Evolutionary conservation across 805 yeast species (phyloP), one percentile per base, ranked within the genome.

Genomic region (Middelhovenomyces tepae): DNA sequence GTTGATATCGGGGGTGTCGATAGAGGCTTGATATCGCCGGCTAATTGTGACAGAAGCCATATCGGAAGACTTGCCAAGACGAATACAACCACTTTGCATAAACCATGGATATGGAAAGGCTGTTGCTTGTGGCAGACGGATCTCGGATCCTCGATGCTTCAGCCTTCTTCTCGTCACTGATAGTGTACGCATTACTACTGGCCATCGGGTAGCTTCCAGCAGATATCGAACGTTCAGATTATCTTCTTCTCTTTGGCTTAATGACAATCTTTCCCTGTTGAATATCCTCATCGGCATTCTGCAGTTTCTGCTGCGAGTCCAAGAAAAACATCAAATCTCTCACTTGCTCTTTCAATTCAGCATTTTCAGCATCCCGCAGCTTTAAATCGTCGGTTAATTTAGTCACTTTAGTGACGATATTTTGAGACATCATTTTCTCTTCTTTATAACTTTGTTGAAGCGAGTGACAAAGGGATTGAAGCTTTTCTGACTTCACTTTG

Each of bases 251-350:
- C 15, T 23, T 32, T 16, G 23, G 14, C 20, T 17, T 17, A 22
- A 45, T 42, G 10, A 41, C 37, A 2, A 47, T 37, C 7, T 46
- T 71, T 0, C 94, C 94, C 41, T 84, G 78, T 44, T 63, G 73
- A 10, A 79, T 78, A 22, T 78, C 89, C 8, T 78, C 79, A 3
- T 75, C 68, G 15, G 83, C 81, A 47, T 74, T 71, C 46, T 75
- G 72, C 47, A 84, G 70, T 56, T 78, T 81, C 36, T 75, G 79
- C 49, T 73, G 81, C 0, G 81, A 67, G 38, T 80, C 89, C 24
- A 85, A 56, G 48, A 64, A 83, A 42, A 83, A 79, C 94, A 86
- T 82, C 34, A 85, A 53, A 52, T 85, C 95, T 18, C 66, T 71
- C 36, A 39, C 26, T 36, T 56, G 59, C 9, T 59, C 62, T 32